Base-by-base conservation (phyloP, 2,329 filamentous ascomycete genomes). In the Emergomyces orientalis region DNA sequence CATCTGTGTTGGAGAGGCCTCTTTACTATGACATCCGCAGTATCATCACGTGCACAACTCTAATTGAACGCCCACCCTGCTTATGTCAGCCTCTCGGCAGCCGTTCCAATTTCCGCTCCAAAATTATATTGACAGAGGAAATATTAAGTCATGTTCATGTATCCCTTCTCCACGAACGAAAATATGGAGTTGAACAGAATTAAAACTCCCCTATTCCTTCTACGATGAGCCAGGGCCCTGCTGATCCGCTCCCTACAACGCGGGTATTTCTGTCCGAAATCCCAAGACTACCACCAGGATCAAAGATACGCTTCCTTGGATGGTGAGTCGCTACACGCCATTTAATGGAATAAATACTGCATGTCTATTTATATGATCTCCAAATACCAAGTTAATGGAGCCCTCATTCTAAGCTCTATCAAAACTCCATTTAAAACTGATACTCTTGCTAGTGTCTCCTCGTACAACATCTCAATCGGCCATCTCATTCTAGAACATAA, bases 231-330 rank as follows among this genome's bases (percentile, higher is more conserved):
- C 43, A 67, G 62, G 64, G 64, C 62, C 75, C 74, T 71, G 75
- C 73, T 65, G 84, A 82, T 9, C 88, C 89, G 34, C 77, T 84
- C 39, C 83, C 90, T 7, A 87, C 86, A 27, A 80, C 77, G 63
- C 78, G 87, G 49, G 85, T 87, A 64, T 85, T 91, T 64, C 79
- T 93, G 62, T 84, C 83, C 17, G 78, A 83, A 63, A 76, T 92
- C 17, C 77, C 82, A 3, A 71, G 72, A 59, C 78, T 78, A 58
- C 71, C 77, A n/a, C 67, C 78, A 17, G 84, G 84, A 49, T 84
- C 86, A n/a, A 97, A 97, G 77, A 88, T 97, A 65, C 87, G 93
- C 65, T 96, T 97, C 74, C 77, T 97, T 59, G 92, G 91, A 75
- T 97, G 92, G 93, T 96, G 82, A 78, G 86, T 77, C 60, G 17